Conservation (phyloP, 768 basidiomycete genomes). For the Leccinum broughii region DNA sequence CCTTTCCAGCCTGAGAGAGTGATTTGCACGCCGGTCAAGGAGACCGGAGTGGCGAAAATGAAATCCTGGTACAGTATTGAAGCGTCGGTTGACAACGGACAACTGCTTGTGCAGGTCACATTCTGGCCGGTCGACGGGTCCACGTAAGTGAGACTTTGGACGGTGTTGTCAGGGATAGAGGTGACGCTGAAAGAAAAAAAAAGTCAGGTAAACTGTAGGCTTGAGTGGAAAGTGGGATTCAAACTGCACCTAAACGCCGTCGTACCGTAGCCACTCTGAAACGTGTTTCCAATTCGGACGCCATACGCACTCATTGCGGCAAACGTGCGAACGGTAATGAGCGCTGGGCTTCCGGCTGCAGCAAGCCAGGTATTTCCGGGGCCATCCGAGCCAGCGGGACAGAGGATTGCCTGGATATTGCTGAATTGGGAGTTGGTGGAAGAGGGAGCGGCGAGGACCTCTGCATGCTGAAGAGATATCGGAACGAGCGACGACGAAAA, state of each 20-base stretch:
- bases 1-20: slow-evolving; percentile 78
- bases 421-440: slow-evolving; percentile 59
- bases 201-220: slow-evolving; percentile 8
- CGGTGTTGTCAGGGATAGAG: slow-evolving; percentile 85
- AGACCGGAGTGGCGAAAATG: slow-evolving; percentile 61
- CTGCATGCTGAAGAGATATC: slow-evolving; percentile 62
- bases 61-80: slow-evolving; percentile 91
- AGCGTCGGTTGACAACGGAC: slow-evolving; percentile 78
- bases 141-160: slow-evolving; percentile 73
- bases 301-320: slow-evolving; percentile 74
- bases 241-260: slow-evolving; percentile 74
- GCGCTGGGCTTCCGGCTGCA: slow-evolving; percentile 63
- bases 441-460: slow-evolving; percentile 60
- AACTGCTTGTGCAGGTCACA: slow-evolving; percentile 71
- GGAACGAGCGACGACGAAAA: slow-evolving; percentile 91
- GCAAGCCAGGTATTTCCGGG: slow-evolving; percentile 86
- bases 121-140: slow-evolving; percentile 77
- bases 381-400: slow-evolving; percentile 81
- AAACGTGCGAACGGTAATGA: slow-evolving; percentile 78
- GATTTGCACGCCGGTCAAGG: slow-evolving; percentile 90
- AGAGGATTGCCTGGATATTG: slow-evolving; percentile 71
- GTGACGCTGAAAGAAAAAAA: slow-evolving; percentile 56
- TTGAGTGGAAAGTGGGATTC: not conserved
- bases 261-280: slow-evolving; percentile 77
- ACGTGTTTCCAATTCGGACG: slow-evolving; percentile 89